phyloP scores from a whole-genome alignment of 106 monocot genomes.

The Chionographis japonica region DNA sequence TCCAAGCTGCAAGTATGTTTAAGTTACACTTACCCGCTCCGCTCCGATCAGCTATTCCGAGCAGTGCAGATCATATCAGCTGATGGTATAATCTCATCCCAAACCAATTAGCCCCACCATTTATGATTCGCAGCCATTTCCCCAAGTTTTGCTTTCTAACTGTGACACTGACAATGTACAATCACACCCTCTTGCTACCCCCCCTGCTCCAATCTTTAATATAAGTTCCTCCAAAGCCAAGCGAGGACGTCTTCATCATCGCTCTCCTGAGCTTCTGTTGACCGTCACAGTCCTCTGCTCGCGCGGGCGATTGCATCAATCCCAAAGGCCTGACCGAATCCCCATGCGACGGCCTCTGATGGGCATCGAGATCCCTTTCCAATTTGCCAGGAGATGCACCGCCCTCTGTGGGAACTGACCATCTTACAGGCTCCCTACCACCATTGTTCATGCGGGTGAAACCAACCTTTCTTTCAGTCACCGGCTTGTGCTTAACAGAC shows the following conservation, averaged over 20 bases:
- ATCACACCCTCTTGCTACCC: slow-evolving; percentile 46
- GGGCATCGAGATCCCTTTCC: slow-evolving; percentile 10
- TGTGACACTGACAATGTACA: slow-evolving; percentile 11
- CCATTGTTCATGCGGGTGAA: slow-evolving; percentile 9
- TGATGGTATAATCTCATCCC: too few relatives aligned
- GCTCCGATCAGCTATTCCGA: too few relatives aligned
- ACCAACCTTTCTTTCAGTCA: slow-evolving; percentile 24
- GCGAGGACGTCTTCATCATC: slow-evolving; percentile 12
- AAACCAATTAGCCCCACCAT: too few relatives aligned
- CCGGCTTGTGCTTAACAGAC: slow-evolving; percentile 23
- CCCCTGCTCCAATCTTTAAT: slow-evolving; percentile 47
- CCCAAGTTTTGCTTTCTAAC: too few relatives aligned
- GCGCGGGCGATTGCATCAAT: slow-evolving; percentile 9
- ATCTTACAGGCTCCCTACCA: slow-evolving; percentile 31
- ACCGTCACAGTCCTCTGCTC: slow-evolving; percentile 24
- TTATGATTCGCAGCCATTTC: too few relatives aligned
- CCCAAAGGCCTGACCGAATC: slow-evolving; percentile 13
- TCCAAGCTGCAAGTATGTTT: too few relatives aligned
- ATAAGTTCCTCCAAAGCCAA: slow-evolving; percentile 17
- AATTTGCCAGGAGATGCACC: slow-evolving; percentile 21
- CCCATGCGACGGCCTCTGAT: slow-evolving; percentile 12
- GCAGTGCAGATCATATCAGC: too few relatives aligned
- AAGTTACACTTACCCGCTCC: too few relatives aligned
- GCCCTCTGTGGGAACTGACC: slow-evolving; percentile 20
- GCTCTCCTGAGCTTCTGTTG: slow-evolving; percentile 39